phyloP scores from a whole-genome alignment of 192 early-diverging fungal species.

The Gryganskiella cystojenkinii region DNA sequence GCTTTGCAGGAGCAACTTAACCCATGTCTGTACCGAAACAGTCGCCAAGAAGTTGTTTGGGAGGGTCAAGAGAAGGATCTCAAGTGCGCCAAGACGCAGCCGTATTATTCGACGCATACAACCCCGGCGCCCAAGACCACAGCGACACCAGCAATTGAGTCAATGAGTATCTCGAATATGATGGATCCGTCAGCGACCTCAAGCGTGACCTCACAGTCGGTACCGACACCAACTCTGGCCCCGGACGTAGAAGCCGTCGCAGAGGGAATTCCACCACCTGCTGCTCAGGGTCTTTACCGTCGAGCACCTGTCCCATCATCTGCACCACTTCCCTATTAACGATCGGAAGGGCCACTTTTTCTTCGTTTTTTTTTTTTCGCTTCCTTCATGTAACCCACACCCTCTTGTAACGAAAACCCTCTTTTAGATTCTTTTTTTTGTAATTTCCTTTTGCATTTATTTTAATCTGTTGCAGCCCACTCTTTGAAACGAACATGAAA shows the following conservation, averaged over 20 bases:
- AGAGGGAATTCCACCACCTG: not conserved
- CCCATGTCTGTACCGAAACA: constrained; percentile 42
- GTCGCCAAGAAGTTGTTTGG: constrained; percentile 47
- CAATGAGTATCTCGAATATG: constrained; percentile 30
- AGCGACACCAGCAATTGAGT: constrained; percentile 23
- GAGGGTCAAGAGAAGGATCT: constrained; percentile 51
- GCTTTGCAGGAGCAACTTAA: constrained; percentile 53
- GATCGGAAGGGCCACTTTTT: not conserved
- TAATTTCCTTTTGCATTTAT: no score
- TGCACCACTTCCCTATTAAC: constrained; percentile 1
- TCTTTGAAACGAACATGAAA: no score
- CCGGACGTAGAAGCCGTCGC: not conserved
- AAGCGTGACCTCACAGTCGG: not conserved
- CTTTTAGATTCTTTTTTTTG: not conserved
- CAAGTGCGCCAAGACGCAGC: constrained; percentile 48
- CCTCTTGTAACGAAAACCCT: not conserved
- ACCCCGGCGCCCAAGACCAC: constrained; percentile 46
- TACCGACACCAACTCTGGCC: constrained; percentile 5
- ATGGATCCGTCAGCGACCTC: not conserved
- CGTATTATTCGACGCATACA: constrained; percentile 49
- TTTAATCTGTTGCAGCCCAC: no score
- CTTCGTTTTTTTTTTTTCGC: not conserved
- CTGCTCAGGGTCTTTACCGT: constrained; percentile 19
- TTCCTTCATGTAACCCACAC: not conserved
- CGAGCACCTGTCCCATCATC: constrained; percentile 12